Percentiles rank a stretch among this genome's conserved stretches.
phyloP scores from a whole-genome alignment of 139 green algal genomes.

The Mesotaenium endlicherianum region DNA sequence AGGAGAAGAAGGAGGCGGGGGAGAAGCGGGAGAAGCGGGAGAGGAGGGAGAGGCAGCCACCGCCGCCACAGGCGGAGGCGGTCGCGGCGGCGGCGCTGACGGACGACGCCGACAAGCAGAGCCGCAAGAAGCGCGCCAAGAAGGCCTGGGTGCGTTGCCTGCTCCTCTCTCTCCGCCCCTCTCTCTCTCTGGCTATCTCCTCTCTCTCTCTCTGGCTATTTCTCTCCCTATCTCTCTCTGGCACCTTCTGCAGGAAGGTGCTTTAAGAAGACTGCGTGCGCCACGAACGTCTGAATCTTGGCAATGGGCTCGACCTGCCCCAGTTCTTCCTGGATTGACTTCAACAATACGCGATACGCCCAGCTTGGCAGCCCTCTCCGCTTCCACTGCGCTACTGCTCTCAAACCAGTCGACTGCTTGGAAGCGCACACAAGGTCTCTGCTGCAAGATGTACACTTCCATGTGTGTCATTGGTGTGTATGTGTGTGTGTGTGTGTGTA shows the following conservation, averaged over 20 bases:
- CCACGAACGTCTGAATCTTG: background rate
- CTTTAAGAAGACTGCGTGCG: background rate
- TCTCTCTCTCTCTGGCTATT: background rate
- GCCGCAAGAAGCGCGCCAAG: background rate
- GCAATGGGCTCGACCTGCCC: too few species aligned
- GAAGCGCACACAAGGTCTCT: too few species aligned
- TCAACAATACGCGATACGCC: too few species aligned
- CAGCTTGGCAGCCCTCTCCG: too few species aligned
- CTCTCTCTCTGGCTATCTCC: background rate
- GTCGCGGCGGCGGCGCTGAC: background rate
- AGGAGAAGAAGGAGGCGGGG: background rate
- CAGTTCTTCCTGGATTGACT: too few species aligned
- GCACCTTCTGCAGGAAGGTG: background rate
- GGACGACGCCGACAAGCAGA: slow-evolving; percentile 2
- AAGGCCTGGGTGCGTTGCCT: background rate
- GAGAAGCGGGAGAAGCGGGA: background rate
- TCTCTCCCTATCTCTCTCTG: background rate
- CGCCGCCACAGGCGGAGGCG: too few species aligned
- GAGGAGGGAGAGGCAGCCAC: background rate
- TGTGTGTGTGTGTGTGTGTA: background rate
- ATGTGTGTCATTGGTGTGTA: too few species aligned
- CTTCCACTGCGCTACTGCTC: too few species aligned
- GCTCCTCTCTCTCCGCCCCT: background rate
- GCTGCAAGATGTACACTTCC: too few species aligned
- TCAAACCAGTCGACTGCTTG: too few species aligned